Evolutionary conservation across 768 basidiomycete species (phyloP), one percentile per base, ranked within the genome.

Genomic region (Calocera cornea): DNA sequence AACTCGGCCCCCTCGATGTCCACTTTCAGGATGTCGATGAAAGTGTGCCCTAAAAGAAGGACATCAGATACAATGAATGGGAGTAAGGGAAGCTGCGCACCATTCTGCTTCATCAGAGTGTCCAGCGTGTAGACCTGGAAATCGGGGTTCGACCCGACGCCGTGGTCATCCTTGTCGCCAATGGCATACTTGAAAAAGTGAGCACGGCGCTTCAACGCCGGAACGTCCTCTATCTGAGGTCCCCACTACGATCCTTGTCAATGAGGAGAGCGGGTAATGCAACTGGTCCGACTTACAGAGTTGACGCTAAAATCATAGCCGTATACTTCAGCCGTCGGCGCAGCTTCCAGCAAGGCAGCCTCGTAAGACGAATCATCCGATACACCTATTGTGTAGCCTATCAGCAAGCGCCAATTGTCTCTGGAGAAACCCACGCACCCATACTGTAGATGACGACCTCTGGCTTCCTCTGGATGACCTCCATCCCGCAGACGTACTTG

Each of bases 61-160:
- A 5, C 34, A 17, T 2, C 2, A 22, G 14, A 34, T 34, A 17
- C 34, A 7, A 29, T 16, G 22, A 64, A 40, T 2, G 64, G 19
- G 10, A 24, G 24, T n/a, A 17, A 63, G 29, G 64, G 66, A 50
- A 12, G 29, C 29, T 14, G 69, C 78, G 10, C 65, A 83, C 85
- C 85, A 68, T 90, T 89, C 73, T 78, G 74, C 67, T 80, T 77
- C 86, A 90, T 86, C 66, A 89, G 75, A 19, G 79, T 81, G 31
- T 83, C 80, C 12, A 89, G 78, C 1, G 86, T 88, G 74, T 83
- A 88, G 78, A 82, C 82, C 68, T 83, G 34, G 34, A 34, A 36
- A 3, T 64, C 64, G 34, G 67, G 64, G 34, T 66, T 64, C 11
- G 44, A 64, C 17, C 67, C 65, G 16, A 64, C 29, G 2, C 63